Percentiles rank a stretch among this genome's conserved stretches.
Evolutionary conservation across 176 grass and related monocot genomes (phyloP).

Genomic region (Elymus sibiricus): DNA sequence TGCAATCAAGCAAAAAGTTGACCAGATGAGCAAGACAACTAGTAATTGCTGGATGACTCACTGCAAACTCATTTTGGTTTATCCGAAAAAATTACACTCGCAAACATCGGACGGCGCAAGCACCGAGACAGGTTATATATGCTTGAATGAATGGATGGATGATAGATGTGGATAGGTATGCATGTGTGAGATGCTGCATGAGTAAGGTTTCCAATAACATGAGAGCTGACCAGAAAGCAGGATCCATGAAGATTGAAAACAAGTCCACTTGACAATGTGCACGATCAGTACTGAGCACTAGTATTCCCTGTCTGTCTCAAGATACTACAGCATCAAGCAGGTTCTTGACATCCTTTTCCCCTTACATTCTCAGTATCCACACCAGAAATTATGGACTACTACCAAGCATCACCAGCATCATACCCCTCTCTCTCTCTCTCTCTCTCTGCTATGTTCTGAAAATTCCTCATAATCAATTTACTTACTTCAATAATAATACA

Average conservation of each 20-base stretch:
- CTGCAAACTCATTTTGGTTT: constrained; percentile 20
- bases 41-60: constrained; percentile 36
- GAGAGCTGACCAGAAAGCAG: constrained; percentile 27
- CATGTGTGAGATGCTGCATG: constrained; percentile 20
- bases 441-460: constrained; percentile 30
- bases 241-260: constrained; percentile 35
- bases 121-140: not conserved
- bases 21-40: constrained; percentile 19
- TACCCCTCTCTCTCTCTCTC: constrained; percentile 6
- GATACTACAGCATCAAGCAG: constrained; percentile 34
- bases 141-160: not conserved
- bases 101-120: not conserved
- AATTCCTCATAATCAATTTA: constrained; percentile 39
- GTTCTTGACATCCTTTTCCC: constrained; percentile 24
- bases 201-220: constrained; percentile 20
- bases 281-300: constrained; percentile 24
- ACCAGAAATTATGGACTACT: constrained; percentile 31
- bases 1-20: constrained; percentile 5
- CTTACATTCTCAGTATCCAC: constrained; percentile 28
- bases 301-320: constrained; percentile 26
- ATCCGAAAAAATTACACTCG: not conserved
- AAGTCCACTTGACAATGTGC: constrained; percentile 37
- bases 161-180: constrained; percentile 24
- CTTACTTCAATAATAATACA: constrained; percentile 56
- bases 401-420: constrained; percentile 19